Conservation (phyloP, 768 basidiomycete genomes). For the Punctularia strigosozonata region DNA sequence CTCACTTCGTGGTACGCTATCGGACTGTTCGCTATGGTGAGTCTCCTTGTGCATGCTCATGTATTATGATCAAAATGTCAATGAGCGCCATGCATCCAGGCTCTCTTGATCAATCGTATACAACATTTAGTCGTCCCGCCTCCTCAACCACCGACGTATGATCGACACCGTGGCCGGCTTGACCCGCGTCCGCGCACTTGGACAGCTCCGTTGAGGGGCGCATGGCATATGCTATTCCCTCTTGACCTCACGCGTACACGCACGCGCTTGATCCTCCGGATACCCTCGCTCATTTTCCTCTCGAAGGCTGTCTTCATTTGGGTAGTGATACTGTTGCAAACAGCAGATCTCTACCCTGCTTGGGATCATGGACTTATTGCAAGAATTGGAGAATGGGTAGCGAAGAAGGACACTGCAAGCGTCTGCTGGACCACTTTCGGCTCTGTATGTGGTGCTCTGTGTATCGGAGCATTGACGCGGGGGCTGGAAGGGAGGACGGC, state of each 20-base stretch:
- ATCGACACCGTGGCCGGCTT: constrained; percentile 10
- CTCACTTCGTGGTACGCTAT: constrained; percentile 64
- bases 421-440: constrained; percentile 70
- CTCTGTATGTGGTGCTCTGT: constrained; percentile 52
- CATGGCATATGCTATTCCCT: constrained; percentile 40
- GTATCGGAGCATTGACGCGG: constrained; percentile 53
- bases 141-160: constrained; percentile 22
- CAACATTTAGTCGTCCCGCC: constrained; percentile 70
- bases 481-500: constrained; percentile 50
- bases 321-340: constrained; percentile 47
- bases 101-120: constrained; percentile 60
- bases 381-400: constrained; percentile 31
- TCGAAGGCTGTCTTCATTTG: constrained; percentile 44
- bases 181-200: constrained; percentile 3
- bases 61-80: not conserved
- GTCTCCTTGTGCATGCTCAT: constrained; percentile 6
- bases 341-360: constrained; percentile 29
- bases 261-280: constrained; percentile 47
- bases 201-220: constrained; percentile 11
- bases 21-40: constrained; percentile 55
- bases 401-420: constrained; percentile 40
- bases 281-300: constrained; percentile 56
- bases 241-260: constrained; percentile 47
- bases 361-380: constrained; percentile 21
- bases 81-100: constrained; percentile 25